These are phyloP conservation scores for Rhazya stricta DNA, from an alignment of 257 asterid species.

Conservation along the genomic window DNA sequence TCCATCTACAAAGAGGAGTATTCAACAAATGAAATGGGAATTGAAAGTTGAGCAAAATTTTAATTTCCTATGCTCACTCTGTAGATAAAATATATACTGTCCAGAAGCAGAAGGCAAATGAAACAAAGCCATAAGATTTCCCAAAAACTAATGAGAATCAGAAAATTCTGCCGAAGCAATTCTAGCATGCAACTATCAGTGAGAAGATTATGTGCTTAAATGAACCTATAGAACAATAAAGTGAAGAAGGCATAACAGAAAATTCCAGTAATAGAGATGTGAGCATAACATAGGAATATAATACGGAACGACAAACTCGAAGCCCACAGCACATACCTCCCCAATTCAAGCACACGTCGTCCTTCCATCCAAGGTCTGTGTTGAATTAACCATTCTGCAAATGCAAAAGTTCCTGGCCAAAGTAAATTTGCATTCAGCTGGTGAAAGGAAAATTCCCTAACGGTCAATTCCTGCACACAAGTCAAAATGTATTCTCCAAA, in stretches of 20 bases:
- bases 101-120: neutral
- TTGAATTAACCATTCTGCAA: constrained; percentile 75
- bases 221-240: neutral
- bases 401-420: constrained; percentile 98
- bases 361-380: constrained; percentile 57
- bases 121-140: neutral
- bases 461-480: constrained; percentile 60
- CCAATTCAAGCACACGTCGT: constrained; percentile 64
- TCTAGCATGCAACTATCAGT: neutral
- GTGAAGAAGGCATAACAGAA: neutral
- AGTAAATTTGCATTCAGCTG: constrained; percentile 84
- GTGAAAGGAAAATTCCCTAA: constrained; percentile 85
- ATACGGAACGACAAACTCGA: constrained; percentile 3
- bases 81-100: neutral
- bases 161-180: neutral
- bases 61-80: neutral
- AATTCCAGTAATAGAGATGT: neutral
- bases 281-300: neutral
- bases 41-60: neutral
- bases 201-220: neutral
- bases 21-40: neutral
- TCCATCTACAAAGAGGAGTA: neutral
- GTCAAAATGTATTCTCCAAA: constrained; percentile 4
- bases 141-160: too few relatives aligned
- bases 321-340: constrained; percentile 49